phyloP scores from a whole-genome alignment of 129 eudicot genomes.

The Saposhnikovia divaricata region DNA sequence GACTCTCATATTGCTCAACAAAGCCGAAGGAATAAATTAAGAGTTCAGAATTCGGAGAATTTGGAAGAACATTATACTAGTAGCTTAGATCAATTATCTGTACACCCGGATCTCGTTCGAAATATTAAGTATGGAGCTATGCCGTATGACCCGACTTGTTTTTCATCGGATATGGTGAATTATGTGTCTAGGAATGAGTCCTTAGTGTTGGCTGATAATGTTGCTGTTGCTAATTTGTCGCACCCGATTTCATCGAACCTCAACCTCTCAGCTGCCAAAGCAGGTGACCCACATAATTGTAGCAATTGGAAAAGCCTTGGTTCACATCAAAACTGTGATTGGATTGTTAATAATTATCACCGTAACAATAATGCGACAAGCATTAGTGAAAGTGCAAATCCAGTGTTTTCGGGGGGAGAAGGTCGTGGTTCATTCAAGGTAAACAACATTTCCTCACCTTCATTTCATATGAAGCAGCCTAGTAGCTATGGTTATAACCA shows the following conservation, averaged over 20 bases:
- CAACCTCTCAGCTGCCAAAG: constrained; percentile 16
- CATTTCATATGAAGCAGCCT: constrained; percentile 22
- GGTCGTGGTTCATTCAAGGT: background rate
- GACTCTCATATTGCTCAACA: constrained; percentile 73
- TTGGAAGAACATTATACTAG: constrained; percentile 17
- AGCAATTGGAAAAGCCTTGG: constrained; percentile 40
- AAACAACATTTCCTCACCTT: background rate
- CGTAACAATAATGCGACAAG: constrained; percentile 16
- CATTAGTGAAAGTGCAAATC: constrained; percentile 20
- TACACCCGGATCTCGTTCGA: constrained; percentile 18
- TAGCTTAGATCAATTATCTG: constrained; percentile 23
- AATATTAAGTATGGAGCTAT: constrained; percentile 27
- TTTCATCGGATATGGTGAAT: constrained; percentile 39
- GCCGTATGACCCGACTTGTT: constrained; percentile 36
- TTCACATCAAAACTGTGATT: constrained; percentile 32
- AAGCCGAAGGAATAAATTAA: constrained; percentile 71
- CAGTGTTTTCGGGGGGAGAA: background rate
- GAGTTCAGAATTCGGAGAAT: constrained; percentile 39
- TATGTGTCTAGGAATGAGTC: constrained; percentile 31
- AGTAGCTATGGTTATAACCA: constrained; percentile 18
- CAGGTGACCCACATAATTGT: constrained; percentile 36
- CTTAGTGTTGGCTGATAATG: constrained; percentile 14
- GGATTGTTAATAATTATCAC: constrained; percentile 23
- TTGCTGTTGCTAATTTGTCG: constrained; percentile 21
- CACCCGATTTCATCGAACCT: constrained; percentile 10